phyloP scores from a whole-genome alignment of 352 stramenopile genomes.

The Globisporangium orthogonon region DNA sequence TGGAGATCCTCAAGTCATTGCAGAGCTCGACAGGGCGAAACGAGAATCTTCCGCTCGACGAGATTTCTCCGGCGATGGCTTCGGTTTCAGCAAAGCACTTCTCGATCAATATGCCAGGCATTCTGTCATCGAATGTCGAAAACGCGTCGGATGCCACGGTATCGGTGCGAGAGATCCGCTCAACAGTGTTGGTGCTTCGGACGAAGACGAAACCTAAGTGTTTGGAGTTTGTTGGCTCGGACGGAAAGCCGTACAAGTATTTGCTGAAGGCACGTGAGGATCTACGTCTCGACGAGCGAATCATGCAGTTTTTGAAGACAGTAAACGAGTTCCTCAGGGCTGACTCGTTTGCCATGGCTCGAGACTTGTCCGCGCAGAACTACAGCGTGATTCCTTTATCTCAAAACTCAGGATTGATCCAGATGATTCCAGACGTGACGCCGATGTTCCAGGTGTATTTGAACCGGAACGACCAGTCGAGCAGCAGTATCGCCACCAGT shows the following conservation, averaged over 20 bases:
- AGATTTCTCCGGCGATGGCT: slow-evolving; percentile 65
- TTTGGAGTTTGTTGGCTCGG: slow-evolving; percentile 66
- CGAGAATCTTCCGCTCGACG: slow-evolving; percentile 50
- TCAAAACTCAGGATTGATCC: slow-evolving; percentile 75
- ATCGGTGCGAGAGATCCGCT: slow-evolving; percentile 30
- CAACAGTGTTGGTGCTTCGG: slow-evolving; percentile 46
- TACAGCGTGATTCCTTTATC: slow-evolving; percentile 82
- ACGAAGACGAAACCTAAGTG: slow-evolving; percentile 88
- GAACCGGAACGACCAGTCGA: slow-evolving; percentile 27
- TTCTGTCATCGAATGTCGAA: slow-evolving; percentile 15
- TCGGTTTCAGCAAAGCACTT: slow-evolving; percentile 30
- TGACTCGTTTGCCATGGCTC: slow-evolving; percentile 29
- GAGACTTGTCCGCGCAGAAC: slow-evolving; percentile 44
- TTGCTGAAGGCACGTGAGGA: slow-evolving; percentile 87
- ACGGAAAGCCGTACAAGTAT: slow-evolving; percentile 72
- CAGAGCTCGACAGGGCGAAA: slow-evolving; percentile 28
- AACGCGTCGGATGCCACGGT: slow-evolving; percentile 13
- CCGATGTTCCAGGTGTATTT: slow-evolving; percentile 82
- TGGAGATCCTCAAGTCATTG: slow-evolving; percentile 62
- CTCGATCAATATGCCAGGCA: slow-evolving; percentile 53
- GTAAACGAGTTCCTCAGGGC: slow-evolving; percentile 66
- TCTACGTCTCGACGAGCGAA: slow-evolving; percentile 82
- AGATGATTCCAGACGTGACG: slow-evolving; percentile 79
- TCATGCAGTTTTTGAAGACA: slow-evolving; percentile 86
- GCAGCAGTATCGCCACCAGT: background rate